Conservation (phyloP, 2,329 filamentous ascomycete species). For the Knoxdaviesia capensis region DNA sequence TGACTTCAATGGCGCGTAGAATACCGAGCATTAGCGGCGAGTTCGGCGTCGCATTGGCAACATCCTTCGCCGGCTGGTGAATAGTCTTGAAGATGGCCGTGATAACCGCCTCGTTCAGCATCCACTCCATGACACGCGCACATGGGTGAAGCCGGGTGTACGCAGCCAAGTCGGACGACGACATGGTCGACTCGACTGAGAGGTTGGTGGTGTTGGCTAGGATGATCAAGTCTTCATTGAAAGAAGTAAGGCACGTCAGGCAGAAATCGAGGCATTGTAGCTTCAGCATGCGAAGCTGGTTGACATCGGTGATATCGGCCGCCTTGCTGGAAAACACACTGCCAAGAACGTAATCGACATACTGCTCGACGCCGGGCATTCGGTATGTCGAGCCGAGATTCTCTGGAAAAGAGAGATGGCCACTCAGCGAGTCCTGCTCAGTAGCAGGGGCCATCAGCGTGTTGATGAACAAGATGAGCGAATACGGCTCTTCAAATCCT, state of each 20-base stretch:
- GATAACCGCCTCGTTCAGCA: conserved; percentile 84
- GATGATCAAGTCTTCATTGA: conserved; percentile 85
- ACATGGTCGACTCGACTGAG: conserved; percentile 54
- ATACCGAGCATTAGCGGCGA: conserved; percentile 69
- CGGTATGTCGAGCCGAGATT: conserved; percentile 59
- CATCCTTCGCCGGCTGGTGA: conserved; percentile 52
- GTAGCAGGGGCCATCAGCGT: conserved; percentile 47
- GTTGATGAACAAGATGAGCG: conserved; percentile 62
- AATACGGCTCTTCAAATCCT: conserved; percentile 68
- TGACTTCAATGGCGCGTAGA: conserved; percentile 61
- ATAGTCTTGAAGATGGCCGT: conserved; percentile 58
- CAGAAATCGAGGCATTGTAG: conserved; percentile 74
- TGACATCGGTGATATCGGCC: conserved; percentile 41
- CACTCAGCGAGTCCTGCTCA: conserved; percentile 41
- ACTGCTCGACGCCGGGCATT: conserved; percentile 68
- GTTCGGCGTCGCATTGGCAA: conserved; percentile 52
- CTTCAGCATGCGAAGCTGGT: conserved; percentile 53
- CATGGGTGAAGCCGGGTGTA: conserved; percentile 88
- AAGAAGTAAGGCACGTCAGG: conserved; percentile 55
- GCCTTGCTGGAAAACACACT: conserved; percentile 51
- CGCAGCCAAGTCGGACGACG: conserved; percentile 49
- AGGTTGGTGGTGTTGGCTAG: conserved; percentile 64
- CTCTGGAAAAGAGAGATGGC: conserved; percentile 73
- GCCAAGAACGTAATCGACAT: conserved; percentile 78
- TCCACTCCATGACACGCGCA: conserved; percentile 88